Conservation (phyloP, 495 filamentous ascomycete genomes). For the Articulospora tetracladia region DNA sequence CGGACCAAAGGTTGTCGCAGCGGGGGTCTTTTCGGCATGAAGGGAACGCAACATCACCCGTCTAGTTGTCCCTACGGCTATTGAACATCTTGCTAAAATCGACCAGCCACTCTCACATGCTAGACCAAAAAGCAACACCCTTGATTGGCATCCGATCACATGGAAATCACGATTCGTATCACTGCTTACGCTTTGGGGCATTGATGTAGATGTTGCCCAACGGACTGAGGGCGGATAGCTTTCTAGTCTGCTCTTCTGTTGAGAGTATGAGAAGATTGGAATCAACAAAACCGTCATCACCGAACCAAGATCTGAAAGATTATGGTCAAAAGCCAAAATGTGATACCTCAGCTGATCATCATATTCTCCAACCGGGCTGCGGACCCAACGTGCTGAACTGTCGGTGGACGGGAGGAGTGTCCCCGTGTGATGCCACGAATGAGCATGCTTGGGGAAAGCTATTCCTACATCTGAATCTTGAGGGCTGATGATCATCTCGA, state of each 20-base stretch:
- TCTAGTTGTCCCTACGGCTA: slow-evolving; percentile 2
- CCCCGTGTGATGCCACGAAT: not conserved
- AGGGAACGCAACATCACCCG: not conserved
- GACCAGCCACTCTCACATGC: slow-evolving; percentile 4
- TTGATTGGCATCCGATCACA: not conserved
- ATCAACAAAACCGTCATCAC: no score
- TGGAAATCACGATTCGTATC: no score
- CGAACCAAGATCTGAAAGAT: no score
- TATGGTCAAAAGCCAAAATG: not conserved
- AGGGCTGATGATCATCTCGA: no score
- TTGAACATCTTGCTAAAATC: not conserved
- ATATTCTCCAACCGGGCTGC: not conserved
- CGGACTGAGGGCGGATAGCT: no score
- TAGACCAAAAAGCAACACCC: not conserved
- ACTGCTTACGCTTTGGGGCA: no score
- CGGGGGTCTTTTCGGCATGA: slow-evolving; percentile 4
- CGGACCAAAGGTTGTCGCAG: slow-evolving; percentile 15
- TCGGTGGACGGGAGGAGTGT: not conserved
- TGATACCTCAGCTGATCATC: not conserved
- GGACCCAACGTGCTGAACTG: not conserved
- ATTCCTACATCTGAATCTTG: no score
- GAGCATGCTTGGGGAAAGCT: no score
- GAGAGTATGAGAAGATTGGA: no score
- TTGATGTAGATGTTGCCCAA: no score
- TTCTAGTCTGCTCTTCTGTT: no score